phyloP scores from a whole-genome alignment of 805 yeast genomes.

The Candida insectalens region DNA sequence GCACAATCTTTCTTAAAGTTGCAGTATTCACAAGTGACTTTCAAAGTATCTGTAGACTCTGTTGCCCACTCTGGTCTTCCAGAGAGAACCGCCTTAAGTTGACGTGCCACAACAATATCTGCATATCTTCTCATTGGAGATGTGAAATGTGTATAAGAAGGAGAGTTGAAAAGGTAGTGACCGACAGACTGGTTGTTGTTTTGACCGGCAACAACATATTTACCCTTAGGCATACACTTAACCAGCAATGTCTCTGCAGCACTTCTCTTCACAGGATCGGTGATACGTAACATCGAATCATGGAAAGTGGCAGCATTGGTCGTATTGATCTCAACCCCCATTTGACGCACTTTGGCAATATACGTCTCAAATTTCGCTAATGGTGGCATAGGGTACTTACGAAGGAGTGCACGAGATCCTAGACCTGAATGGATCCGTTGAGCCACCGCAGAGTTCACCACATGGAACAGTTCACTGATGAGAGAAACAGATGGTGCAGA shows the following conservation, averaged over 20 bases:
- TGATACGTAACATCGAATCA: slow-evolving; percentile 54
- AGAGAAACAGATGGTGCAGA: slow-evolving; percentile 43
- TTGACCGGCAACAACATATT: slow-evolving; percentile 82
- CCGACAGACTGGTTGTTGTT: slow-evolving; percentile 72
- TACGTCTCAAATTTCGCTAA: slow-evolving; percentile 72
- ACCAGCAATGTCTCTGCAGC: slow-evolving; percentile 71
- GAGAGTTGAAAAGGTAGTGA: slow-evolving; percentile 74
- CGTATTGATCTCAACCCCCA: slow-evolving; percentile 66
- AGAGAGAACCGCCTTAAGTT: slow-evolving; percentile 58
- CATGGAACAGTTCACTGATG: slow-evolving; percentile 67
- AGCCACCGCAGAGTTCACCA: slow-evolving; percentile 80
- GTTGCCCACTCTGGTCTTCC: slow-evolving; percentile 28
- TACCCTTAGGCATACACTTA: slow-evolving; percentile 80
- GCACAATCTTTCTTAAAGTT: slow-evolving; percentile 95
- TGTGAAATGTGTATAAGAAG: slow-evolving; percentile 88
- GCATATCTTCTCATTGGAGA: slow-evolving; percentile 89
- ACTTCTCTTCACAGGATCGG: slow-evolving; percentile 52
- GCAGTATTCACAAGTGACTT: slow-evolving; percentile 84
- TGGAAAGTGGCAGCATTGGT: slow-evolving; percentile 63
- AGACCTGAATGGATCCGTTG: slow-evolving; percentile 63
- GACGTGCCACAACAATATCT: slow-evolving; percentile 88
- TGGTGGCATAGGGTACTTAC: slow-evolving; percentile 84
- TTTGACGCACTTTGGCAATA: slow-evolving; percentile 54
- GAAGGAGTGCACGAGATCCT: slow-evolving; percentile 74
- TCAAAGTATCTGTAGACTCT: slow-evolving; percentile 59